A percentile compares a stretch with the other conserved stretches of the same genome.
phyloP scores from a whole-genome alignment of 805 yeast species.

The Naumovozyma castellii region DNA sequence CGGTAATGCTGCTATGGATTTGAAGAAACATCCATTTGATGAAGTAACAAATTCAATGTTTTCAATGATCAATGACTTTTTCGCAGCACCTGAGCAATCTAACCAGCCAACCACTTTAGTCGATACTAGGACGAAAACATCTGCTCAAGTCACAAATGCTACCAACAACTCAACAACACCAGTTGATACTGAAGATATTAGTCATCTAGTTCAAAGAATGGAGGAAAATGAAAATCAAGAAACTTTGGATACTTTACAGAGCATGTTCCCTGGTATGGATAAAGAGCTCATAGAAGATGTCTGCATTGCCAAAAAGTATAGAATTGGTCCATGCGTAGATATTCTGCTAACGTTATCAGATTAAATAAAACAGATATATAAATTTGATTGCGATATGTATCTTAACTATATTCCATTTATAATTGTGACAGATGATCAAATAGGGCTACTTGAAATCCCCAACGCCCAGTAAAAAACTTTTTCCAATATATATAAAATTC shows the following conservation, averaged over 20 bases:
- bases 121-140: background rate
- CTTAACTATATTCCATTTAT: too few relatives aligned
- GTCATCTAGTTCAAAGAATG: slow-evolving; percentile 30
- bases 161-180: background rate
- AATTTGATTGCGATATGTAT: too few relatives aligned
- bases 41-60: slow-evolving; percentile 19
- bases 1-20: background rate
- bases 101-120: too few relatives aligned
- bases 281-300: slow-evolving; percentile 61
- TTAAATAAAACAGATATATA: too few relatives aligned
- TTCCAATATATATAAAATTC: too few relatives aligned
- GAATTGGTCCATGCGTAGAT: slow-evolving; percentile 68
- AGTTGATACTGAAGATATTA: slow-evolving; percentile 5
- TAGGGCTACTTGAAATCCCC: too few relatives aligned
- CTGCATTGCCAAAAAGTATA: slow-evolving; percentile 51
- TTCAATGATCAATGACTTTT: slow-evolving; percentile 18
- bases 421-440: too few relatives aligned
- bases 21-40: slow-evolving; percentile 17
- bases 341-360: slow-evolving; percentile 21
- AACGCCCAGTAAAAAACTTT: too few relatives aligned
- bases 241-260: slow-evolving; percentile 41
- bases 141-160: background rate
- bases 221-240: slow-evolving; percentile 37
- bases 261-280: slow-evolving; percentile 73
- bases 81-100: slow-evolving; percentile 6